Conservation (phyloP, 1,139 yeast species). For the Lipomyces yarrowii region DNA sequence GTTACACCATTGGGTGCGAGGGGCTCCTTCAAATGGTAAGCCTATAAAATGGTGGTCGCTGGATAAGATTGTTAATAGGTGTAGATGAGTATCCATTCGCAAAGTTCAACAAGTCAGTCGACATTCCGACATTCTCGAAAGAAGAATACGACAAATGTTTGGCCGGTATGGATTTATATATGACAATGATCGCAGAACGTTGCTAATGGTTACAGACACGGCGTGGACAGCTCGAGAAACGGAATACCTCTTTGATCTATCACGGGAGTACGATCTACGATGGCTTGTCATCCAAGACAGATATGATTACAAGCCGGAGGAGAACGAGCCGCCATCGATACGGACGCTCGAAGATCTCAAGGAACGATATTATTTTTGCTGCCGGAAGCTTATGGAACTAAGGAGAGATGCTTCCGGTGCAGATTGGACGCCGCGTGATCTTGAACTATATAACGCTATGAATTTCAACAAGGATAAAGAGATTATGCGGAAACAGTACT, state of each 20-base stretch:
- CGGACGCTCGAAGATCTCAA: slow-evolving; percentile 70
- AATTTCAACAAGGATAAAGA: slow-evolving; percentile 70
- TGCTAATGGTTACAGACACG: slow-evolving; percentile 38
- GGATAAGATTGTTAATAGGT: slow-evolving; percentile 13
- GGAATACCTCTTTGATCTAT: slow-evolving; percentile 67
- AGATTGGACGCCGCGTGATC: slow-evolving; percentile 35
- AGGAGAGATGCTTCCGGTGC: slow-evolving; percentile 50
- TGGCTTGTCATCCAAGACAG: slow-evolving; percentile 88
- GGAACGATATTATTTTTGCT: slow-evolving; percentile 70
- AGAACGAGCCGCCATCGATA: slow-evolving; percentile 26
- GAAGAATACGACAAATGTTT: slow-evolving; percentile 60
- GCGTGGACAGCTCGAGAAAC: slow-evolving; percentile 83
- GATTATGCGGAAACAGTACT: slow-evolving; percentile 73
- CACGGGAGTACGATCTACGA: slow-evolving; percentile 73
- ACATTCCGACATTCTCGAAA: slow-evolving; percentile 68
- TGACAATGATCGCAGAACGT: not conserved
- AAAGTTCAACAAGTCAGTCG: slow-evolving; percentile 69
- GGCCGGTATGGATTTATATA: slow-evolving; percentile 42
- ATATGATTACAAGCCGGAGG: slow-evolving; percentile 48
- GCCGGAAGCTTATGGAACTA: slow-evolving; percentile 50
- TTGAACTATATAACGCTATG: slow-evolving; percentile 48
- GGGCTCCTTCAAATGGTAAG: slow-evolving; percentile 51
- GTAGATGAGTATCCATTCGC: slow-evolving; percentile 68
- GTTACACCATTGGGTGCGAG: slow-evolving; percentile 87
- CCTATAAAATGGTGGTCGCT: slow-evolving; percentile 37